Conservation (phyloP, 2,329 filamentous ascomycete species). For the Diplodia mutila region DNA sequence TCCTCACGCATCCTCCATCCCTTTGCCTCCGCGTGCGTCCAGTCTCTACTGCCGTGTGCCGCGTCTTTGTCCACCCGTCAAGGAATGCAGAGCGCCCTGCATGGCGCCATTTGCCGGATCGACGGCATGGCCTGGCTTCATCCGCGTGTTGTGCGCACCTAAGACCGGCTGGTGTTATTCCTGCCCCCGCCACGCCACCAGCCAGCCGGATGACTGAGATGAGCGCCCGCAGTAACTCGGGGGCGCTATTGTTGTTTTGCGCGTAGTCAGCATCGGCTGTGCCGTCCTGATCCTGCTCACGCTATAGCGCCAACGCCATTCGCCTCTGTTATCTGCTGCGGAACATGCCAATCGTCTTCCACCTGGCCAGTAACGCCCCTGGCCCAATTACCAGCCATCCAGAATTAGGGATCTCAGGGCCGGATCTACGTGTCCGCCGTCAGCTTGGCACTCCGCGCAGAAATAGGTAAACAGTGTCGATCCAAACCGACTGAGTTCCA, state of each 20-base stretch:
- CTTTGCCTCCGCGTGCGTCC: slow-evolving; percentile 15
- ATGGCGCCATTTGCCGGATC: slow-evolving; percentile 4
- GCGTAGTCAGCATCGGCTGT: slow-evolving; percentile 8
- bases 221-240: background rate
- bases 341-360: background rate
- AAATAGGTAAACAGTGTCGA: slow-evolving; percentile 2
- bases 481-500: background rate
- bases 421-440: background rate
- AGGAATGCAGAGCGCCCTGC: slow-evolving; percentile 16
- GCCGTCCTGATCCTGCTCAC: slow-evolving; percentile 10
- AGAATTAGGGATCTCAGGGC: background rate
- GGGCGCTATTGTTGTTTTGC: background rate
- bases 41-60: too few relatives aligned
- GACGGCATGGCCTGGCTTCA: background rate
- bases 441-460: slow-evolving; percentile 13
- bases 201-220: background rate
- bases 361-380: background rate
- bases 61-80: slow-evolving; percentile 2
- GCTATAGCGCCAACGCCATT: background rate
- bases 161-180: background rate
- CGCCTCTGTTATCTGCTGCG: background rate
- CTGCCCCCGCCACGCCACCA: background rate
- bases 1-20: background rate
- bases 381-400: background rate
- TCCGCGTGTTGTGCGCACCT: background rate